phyloP scores from a whole-genome alignment of 352 stramenopile species.

The Pythium sp. region DNA sequence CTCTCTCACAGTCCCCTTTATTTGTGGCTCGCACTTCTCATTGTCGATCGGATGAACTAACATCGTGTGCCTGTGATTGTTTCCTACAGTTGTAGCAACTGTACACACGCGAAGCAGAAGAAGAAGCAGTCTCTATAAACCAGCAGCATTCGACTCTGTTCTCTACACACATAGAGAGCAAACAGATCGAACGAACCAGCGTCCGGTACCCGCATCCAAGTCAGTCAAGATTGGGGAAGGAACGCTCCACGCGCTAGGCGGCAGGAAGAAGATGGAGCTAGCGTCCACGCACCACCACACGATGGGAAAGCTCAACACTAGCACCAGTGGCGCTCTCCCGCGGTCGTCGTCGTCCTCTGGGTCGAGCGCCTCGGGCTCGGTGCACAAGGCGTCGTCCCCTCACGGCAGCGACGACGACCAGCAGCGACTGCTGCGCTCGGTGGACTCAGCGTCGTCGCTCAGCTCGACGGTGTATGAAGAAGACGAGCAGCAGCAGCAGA shows the following conservation, averaged over 20 bases:
- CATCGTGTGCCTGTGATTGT: neutral
- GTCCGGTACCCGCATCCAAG: neutral
- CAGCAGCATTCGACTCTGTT: neutral
- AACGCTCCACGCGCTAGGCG: neutral
- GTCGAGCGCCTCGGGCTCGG: neutral
- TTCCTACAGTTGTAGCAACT: neutral
- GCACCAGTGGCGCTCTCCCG: neutral
- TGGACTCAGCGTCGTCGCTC: slow-evolving; percentile 24
- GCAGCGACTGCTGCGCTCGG: slow-evolving; percentile 16
- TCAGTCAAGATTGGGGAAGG: slow-evolving; percentile 12
- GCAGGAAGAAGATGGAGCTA: slow-evolving; percentile 12
- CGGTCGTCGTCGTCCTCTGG: slow-evolving; percentile 1
- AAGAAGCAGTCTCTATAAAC: neutral
- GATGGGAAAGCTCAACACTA: slow-evolving; percentile 2
- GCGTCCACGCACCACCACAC: slow-evolving; percentile 7
- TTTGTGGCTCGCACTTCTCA: neutral
- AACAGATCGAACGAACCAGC: neutral
- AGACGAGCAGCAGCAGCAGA: slow-evolving; percentile 19
- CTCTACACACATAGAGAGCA: neutral
- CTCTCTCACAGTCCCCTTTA: too few species aligned
- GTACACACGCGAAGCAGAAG: neutral
- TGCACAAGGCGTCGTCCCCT: slow-evolving; percentile 14
- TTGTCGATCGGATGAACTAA: neutral
- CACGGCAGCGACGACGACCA: slow-evolving; percentile 16
- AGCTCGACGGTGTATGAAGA: slow-evolving; percentile 28